Conservation (phyloP, 2,329 filamentous ascomycete species). For the Phyllosticta capitalensis region DNA sequence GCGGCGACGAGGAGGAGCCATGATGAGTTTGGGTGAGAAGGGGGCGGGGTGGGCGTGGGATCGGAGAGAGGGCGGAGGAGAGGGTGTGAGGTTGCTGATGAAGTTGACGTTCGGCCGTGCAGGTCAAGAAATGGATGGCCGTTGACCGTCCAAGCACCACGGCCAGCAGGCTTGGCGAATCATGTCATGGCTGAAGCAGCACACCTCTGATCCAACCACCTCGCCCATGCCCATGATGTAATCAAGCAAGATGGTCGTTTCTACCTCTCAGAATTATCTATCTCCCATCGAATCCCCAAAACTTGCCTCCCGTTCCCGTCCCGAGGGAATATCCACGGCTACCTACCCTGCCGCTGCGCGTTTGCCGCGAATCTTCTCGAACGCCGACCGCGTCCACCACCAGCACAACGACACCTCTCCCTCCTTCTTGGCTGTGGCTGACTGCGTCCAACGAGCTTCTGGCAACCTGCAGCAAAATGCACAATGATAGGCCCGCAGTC, state of each 20-base stretch:
- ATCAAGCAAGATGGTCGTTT: too few species aligned
- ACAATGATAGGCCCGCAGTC: not conserved
- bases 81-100: constrained; percentile 7
- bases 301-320: too few species aligned
- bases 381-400: not conserved
- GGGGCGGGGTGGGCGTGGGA: constrained; percentile 10
- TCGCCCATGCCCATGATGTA: too few species aligned
- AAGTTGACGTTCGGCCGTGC: constrained; percentile 9
- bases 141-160: constrained; percentile 4
- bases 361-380: not conserved
- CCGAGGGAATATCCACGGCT: too few species aligned
- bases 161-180: constrained; percentile 9
- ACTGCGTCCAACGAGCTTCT: not conserved
- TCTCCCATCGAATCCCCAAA: too few species aligned
- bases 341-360: not conserved
- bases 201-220: not conserved
- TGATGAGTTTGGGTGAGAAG: constrained; percentile 15
- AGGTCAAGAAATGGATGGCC: constrained; percentile 10
- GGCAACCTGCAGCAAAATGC: not conserved
- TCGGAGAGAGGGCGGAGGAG: constrained; percentile 11
- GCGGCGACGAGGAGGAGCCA: constrained; percentile 29
- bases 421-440: not conserved
- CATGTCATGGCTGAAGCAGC: constrained; percentile 10
- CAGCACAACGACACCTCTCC: not conserved
- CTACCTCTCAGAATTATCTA: too few species aligned